phyloP scores from a whole-genome alignment of 352 stramenopile genomes.

The Ophiocytium majus region DNA sequence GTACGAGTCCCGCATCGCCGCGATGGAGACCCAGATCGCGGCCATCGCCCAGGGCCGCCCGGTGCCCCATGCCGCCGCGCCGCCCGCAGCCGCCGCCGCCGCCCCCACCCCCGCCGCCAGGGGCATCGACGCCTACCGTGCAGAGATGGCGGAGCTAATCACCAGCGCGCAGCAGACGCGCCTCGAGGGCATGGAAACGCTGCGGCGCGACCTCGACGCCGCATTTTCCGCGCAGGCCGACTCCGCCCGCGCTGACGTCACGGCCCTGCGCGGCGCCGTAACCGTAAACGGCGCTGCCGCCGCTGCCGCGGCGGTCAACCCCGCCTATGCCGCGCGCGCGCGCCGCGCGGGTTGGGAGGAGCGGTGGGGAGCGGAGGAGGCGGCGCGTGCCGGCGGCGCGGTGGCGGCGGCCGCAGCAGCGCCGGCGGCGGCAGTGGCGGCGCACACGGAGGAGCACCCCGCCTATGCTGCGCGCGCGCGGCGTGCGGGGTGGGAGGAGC shows the following conservation, averaged over 20 bases:
- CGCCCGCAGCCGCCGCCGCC: neutral
- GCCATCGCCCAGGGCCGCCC: no score
- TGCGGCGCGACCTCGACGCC: neutral
- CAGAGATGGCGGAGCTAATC: neutral
- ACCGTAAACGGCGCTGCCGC: neutral
- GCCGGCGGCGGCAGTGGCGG: neutral
- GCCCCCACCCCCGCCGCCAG: neutral
- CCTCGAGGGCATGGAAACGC: neutral
- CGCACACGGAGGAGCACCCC: slow-evolving; percentile 21
- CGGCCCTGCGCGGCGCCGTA: neutral
- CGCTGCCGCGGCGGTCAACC: slow-evolving; percentile 18
- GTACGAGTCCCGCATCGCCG: neutral
- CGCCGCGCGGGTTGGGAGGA: slow-evolving; percentile 27
- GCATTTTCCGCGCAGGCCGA: neutral
- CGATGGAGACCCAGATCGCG: neutral
- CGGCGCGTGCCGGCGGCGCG: neutral
- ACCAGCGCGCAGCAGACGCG: neutral
- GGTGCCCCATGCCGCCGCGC: no score
- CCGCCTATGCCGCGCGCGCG: slow-evolving; percentile 31
- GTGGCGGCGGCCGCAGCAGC: neutral
- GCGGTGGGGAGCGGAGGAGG: slow-evolving; percentile 31
- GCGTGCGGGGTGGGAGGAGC: slow-evolving; percentile 29
- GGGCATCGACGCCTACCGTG: neutral
- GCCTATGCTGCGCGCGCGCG: slow-evolving; percentile 26
- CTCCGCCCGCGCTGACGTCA: neutral